Base-by-base conservation (phyloP, 306 rosid species). In the Neltuma alba region DNA sequence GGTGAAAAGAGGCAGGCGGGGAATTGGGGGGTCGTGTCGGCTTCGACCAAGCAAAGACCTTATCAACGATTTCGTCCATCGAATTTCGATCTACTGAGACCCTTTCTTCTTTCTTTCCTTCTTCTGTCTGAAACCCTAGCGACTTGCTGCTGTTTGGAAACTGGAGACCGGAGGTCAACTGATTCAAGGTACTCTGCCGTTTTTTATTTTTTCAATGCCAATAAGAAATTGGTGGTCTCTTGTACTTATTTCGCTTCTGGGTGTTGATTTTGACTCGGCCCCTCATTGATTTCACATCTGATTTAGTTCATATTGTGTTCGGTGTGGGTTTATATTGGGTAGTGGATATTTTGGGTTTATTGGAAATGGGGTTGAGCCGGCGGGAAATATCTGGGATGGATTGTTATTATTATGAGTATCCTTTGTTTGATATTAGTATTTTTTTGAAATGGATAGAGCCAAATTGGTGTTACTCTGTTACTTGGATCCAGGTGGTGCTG, bases 31-130 rank as follows among this genome's bases (percentile, higher is more conserved):
- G 82, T 81, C 76, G 85, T 94, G 98, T 92, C 97, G 97, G 97
- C 93, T 86, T 90, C 86, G 76, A 83, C 92, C 96, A 89, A 94
- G 89, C 97, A 94, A 89, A 89, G 84, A 91, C 87, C 97, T 87
- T 85, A 88, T 88, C 93, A 75, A 48, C 84, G 83, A 87, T 82
- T 44, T 23, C 73, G 41, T 64, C 74, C 75, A 64, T 68, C 76
- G 38, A 63, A 47, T 67, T 74, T 83, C 82, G 88, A 76, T 83
- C 87, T 75, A 54, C 57, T 50, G 0, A n/a, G n/a, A 13, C 15
- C 20, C 9, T 60, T 7, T 13, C n/a, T n/a, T 68, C 44, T 42
- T 61, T 80, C n/a, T 25, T 69, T 60, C 86, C 37, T 36, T 60
- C 83, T 41, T 34, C 72, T 67, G 74, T 82, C 66, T 76, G 86